Base-by-base conservation (phyloP, 176 grass and related monocot genomes). In the Poa annua region DNA sequence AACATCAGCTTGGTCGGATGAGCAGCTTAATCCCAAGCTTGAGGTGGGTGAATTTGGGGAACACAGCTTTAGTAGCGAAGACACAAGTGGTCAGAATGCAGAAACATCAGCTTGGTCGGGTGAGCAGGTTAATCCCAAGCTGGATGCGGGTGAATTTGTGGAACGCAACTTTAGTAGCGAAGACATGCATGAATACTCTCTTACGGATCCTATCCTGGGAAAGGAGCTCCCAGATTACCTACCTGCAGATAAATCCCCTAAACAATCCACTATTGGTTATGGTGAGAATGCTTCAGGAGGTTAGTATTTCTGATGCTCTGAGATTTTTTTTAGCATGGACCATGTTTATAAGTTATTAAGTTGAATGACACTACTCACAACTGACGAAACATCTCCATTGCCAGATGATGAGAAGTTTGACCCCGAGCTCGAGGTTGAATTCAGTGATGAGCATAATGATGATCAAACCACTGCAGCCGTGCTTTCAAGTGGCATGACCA, bases 291-390 rank as follows among this genome's bases (percentile, higher is more conserved):
- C 20, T 59, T 57, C 32, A 3, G 24, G 53, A 73, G 80, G 53
- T 82, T 4, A 42, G 33, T 69, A 55, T 69, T 55, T 53, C 11
- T 76, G 74, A 76, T 76, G 76, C 20, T 59, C 26, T 62, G 36
- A 17, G 44, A 12, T 26, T 24, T 38, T 42, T 62, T 13, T 63
- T 19, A 19, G 47, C 36, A 44, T 22, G 2, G 22, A 78, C 39
- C 7, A 17, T 42, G 38, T 29, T 47, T 32, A 20, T 62, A 61
- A 11, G 5, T 66, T 56, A 74, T 8, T 42, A 42, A 12, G 67
- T 74, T 11, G 9, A 74, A 56, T 33, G 24, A 76, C 65, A 19
- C 17, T 81, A 7, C 86, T 52, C 17, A 19, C 13, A 63, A 55
- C 20, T 79, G 66, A 34, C 59, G 74, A 48, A 32, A 32, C 4